Evolutionary conservation across 208 protist genomes (phyloP), one percentile per base, ranked within the genome.

Genomic region (Crithidia expoeki): DNA sequence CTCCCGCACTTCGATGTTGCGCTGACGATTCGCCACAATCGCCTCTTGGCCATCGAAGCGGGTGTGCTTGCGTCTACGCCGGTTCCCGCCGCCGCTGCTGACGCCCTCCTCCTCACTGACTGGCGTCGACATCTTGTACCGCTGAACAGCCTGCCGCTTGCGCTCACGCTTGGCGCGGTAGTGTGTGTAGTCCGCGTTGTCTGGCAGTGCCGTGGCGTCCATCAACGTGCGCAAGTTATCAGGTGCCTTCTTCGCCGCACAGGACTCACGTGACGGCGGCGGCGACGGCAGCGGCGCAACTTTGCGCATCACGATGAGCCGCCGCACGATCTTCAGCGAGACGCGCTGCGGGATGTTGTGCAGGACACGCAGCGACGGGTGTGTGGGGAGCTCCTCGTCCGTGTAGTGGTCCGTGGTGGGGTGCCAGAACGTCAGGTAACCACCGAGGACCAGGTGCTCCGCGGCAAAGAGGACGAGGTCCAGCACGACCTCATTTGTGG

Each of bases 381-480:
- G 96, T 33, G 63, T 84, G 14, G 97, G 96, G 21, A 98, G 74
- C 77, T 98, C 96, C 16, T 82, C 88, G 46, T 83, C 62, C 27
- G 84, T 93, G 78, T 96, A 98, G 40, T 76, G 68, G 58, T 85
- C 74, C 11, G 95, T 98, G 16, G 96, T 98, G 32, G 97, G 94
- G 76, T 98, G 92, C 96, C 96, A 99, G 73, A 97, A 98, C 51
- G 93, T 83, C 10, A 99, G 82, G 42, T 84, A 76, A 17, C 97
- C 96, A 21, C 93, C 92, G 19, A 98, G 55, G 14, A 88, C 81
- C 2, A 99, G 80, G 32, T 83, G 70, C 49, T 84, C 81, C 0
- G 97, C 95, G 7, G 96, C 96, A 65, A 98, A 98, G 34, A 94
- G 69, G 30, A 98, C 79, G 7, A 99, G 72, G 72, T 99, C 97